phyloP scores from a whole-genome alignment of 768 basidiomycete genomes.

The Boletellus emodensis region DNA sequence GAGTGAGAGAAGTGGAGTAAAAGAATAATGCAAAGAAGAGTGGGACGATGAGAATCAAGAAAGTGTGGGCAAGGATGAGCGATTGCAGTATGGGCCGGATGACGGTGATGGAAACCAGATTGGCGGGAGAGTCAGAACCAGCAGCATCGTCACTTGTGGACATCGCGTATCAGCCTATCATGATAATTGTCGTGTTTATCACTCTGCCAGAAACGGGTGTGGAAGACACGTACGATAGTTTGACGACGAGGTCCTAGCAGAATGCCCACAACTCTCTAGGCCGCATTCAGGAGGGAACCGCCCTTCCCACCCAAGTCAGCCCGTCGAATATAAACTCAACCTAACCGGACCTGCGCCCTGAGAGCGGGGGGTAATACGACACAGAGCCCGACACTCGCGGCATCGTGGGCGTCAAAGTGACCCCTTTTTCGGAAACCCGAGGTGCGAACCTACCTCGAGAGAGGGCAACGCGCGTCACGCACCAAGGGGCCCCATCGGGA shows the following conservation, averaged over 20 bases:
- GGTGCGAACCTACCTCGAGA: too few species aligned
- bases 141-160: not conserved
- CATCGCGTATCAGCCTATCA: not conserved
- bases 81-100: conserved; percentile 1
- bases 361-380: too few species aligned
- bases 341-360: not conserved
- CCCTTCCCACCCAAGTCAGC: not conserved
- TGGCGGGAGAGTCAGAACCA: not conserved
- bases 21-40: conserved; percentile 21
- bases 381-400: not conserved
- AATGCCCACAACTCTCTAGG: not conserved
- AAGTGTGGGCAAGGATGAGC: conserved; percentile 24
- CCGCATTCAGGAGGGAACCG: not conserved
- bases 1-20: conserved; percentile 18
- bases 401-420: not conserved
- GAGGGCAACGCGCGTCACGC: too few species aligned
- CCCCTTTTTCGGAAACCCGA: too few species aligned
- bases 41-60: conserved; percentile 21
- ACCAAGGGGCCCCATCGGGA: too few species aligned
- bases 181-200: not conserved
- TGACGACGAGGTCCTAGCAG: not conserved
- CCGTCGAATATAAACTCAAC: not conserved
- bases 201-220: not conserved
- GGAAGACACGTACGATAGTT: not conserved
- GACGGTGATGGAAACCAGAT: not conserved